A percentile compares a stretch with the other conserved stretches of the same genome.
Evolutionary conservation across 768 basidiomycete genomes (phyloP).

Genomic region (Termitomyces sp.): DNA sequence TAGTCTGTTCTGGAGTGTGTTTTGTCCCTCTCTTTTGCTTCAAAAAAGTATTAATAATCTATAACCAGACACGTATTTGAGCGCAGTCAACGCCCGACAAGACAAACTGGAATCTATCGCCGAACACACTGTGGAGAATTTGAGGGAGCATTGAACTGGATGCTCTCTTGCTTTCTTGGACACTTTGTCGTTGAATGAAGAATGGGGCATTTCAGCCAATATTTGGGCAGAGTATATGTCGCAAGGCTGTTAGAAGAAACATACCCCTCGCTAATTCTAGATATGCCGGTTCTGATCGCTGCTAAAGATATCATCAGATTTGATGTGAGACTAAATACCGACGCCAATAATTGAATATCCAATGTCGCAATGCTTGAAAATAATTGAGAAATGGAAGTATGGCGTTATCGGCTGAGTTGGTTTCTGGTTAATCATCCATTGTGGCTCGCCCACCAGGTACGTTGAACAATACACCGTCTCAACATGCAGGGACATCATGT

Average conservation of each 20-base stretch:
- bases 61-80: constrained; percentile 58
- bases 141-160: not conserved
- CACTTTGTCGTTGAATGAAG: too few relatives aligned
- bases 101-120: not conserved
- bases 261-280: too few relatives aligned
- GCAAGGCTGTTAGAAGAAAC: too few relatives aligned
- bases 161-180: not conserved
- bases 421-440: not conserved
- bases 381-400: too few relatives aligned
- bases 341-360: not conserved
- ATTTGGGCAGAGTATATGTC: too few relatives aligned
- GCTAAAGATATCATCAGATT: too few relatives aligned
- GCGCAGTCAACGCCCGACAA: constrained; percentile 46
- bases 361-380: not conserved
- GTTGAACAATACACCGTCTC: not conserved
- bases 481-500: not conserved
- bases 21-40: not conserved
- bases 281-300: too few relatives aligned
- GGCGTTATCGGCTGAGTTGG: too few relatives aligned
- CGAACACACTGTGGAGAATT: not conserved
- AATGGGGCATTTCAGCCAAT: too few relatives aligned
- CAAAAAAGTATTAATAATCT: not conserved
- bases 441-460: not conserved
- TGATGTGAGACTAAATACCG: too few relatives aligned
- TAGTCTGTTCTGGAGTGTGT: constrained; percentile 81